Conservation (phyloP, 495 filamentous ascomycete genomes). For the Antarctomyces pellizariae region DNA sequence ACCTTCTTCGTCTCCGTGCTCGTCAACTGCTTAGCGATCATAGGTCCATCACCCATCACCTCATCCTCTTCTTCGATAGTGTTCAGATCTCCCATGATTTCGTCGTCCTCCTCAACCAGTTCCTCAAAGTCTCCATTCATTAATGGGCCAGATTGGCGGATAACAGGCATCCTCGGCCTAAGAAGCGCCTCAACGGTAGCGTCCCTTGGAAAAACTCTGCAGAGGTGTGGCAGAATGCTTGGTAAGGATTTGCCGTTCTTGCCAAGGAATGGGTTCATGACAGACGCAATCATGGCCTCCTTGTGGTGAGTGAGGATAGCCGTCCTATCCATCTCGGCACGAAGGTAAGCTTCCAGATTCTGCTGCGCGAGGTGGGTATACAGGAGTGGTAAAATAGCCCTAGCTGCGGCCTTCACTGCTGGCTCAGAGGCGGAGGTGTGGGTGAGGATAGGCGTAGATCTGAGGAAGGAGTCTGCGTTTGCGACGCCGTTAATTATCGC, state of each 20-base stretch:
- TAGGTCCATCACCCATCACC: no score
- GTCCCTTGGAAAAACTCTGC: conserved; percentile 30
- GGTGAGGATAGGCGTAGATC: conserved; percentile 15
- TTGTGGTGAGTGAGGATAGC: conserved; percentile 44
- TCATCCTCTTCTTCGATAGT: no score
- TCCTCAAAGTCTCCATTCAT: no score
- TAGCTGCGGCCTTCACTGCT: conserved; percentile 20
- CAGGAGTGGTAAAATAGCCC: conserved; percentile 32
- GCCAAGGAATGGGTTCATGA: conserved; percentile 46
- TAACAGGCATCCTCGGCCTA: conserved; percentile 35
- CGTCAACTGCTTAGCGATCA: no score
- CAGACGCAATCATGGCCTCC: conserved; percentile 51
- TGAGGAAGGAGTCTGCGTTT: conserved; percentile 33
- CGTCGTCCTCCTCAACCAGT: no score
- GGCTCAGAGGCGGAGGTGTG: conserved; percentile 4
- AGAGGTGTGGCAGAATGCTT: conserved; percentile 59
- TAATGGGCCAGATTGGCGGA: no score
- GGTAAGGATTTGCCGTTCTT: conserved; percentile 30
- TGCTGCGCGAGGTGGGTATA: conserved; percentile 35
- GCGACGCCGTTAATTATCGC: conserved; percentile 16
- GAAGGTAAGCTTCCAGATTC: conserved; percentile 33
- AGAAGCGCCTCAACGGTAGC: conserved; percentile 49
- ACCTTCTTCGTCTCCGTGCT: no score
- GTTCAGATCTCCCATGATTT: no score
- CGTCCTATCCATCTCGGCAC: conserved; percentile 52